A percentile compares a stretch with the other conserved stretches of the same genome.
Conservation (phyloP, 176 grass and related monocot genomes). For the Leersia perrieri region DNA sequence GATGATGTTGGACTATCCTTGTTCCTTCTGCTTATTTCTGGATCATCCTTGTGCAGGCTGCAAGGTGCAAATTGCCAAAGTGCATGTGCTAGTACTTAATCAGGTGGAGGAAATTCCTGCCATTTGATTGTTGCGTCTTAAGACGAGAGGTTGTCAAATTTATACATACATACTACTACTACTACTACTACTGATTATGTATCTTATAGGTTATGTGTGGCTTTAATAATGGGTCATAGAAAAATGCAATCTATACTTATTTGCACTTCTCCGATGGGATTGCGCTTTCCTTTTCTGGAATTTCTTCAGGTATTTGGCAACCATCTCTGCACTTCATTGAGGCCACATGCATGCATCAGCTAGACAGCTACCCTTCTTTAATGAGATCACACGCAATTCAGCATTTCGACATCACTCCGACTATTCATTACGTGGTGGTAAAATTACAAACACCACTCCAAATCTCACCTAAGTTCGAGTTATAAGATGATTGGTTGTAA, state of each 20-base stretch:
- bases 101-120: not conserved
- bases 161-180: too few species aligned
- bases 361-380: not conserved
- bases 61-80: too few species aligned
- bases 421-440: too few species aligned
- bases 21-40: conserved; percentile 3
- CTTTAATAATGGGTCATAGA: too few species aligned
- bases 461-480: too few species aligned
- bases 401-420: not conserved
- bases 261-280: not conserved
- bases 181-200: not conserved
- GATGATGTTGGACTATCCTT: not conserved
- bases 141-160: not conserved
- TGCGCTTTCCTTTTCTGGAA: not conserved
- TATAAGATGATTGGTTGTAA: too few species aligned
- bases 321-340: not conserved
- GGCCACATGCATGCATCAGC: conserved; percentile 21
- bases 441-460: too few species aligned
- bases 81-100: not conserved
- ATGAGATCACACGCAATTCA: not conserved
- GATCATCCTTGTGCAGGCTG: not conserved
- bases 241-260: not conserved
- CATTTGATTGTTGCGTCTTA: too few species aligned
- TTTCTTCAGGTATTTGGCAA: conserved; percentile 14
- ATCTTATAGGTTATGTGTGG: not conserved